Base-by-base conservation (phyloP, 2,329 filamentous ascomycete species). In the Trichoderma sp. region DNA sequence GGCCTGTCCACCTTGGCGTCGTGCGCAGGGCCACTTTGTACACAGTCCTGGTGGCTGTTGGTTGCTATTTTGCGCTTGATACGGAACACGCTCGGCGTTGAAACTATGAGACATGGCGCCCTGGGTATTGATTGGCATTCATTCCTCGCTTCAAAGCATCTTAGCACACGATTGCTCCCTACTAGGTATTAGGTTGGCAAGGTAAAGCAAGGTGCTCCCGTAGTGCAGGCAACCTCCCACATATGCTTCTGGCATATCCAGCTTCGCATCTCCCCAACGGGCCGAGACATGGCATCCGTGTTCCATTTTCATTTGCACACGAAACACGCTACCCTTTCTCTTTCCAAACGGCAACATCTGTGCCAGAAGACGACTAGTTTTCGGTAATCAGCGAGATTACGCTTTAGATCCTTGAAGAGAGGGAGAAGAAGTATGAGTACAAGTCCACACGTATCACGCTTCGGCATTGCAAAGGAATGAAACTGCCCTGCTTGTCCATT, bases 281-380 rank as follows among this genome's bases (percentile, higher is more conserved):
- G 57, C 66, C 66, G 66, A 69, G 66, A 69, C 66, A 69, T 61
- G 55, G 36, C 66, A 61, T 62, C 66, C 66, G 66, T 69, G 66
- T 69, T 69, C 66, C 66, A 69, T 69, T 69, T 62, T 69, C 66
- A 69, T 69, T 69, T 69, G 20, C 66, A 62, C 23, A 53, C 66
- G 66, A 69, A 69, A 69, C 55, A 39, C 66, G 57, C 39, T 61
- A 53, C 57, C 20, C 28, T 53, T 28, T 23, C 23, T 58, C n/a
- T 53, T 43, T 15, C 36, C 36, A 26, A 43, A 17, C 26, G 39
- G 66, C 66, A 61, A 69, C 55, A 28, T 58, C 32, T 67, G 7
- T 2, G 15, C 23, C 23, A 30, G 15, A 20, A 43, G 64, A 39
- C 15, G 50, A 50, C 15, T 57, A 57, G 53, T 39, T 36, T 4